Evolutionary conservation across 2,329 filamentous ascomycete genomes (phyloP), one percentile per base, ranked within the genome.

Genomic region (Torrubiellomyces zombiae): DNA sequence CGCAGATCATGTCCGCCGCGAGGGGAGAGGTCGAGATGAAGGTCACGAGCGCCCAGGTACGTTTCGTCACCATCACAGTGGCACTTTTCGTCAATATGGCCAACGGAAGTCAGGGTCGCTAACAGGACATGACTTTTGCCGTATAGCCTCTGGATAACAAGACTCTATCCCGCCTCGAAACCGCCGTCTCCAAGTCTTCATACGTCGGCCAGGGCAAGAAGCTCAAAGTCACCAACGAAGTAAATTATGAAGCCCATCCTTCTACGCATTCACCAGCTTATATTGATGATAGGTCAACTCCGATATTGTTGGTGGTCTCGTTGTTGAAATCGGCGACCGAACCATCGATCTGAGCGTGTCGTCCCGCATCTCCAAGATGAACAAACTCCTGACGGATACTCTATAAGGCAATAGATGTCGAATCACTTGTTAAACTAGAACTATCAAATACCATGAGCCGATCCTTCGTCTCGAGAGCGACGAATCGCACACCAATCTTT

Each of bases 261-360:
- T n/a, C n/a, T n/a, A n/a, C n/a, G n/a, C n/a, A n/a, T n/a, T n/a
- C n/a, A n/a, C n/a, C n/a, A n/a, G n/a, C n/a, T n/a, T n/a, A n/a
- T n/a, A n/a, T n/a, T n/a, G n/a, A n/a, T n/a, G n/a, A n/a, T 24
- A 83, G 79, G 79, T 95, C 56, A 89, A 93, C 71, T 69, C 86
- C 33, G 86, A 95, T 31, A 86, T 98, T 49, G 60, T 91, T 39
- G 89, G 89, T 39, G 89, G 89, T 34, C 74, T 98, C 40, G 60
- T 98, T 38, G 86, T 98, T 48, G 86, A 95, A 63, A 78, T 95
- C 42, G 86, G 85, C 47, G 86, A 95, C 68, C 79, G 86, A 51
- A 95, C 86, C 54, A 93, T 98, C 51, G 89, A 98, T 60, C 77
- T 94, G 43, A 89, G 78, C 58, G 85, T 98, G 48, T 86, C 86